Conservation (phyloP, 2,329 filamentous ascomycete species). For the Cladosporium phlei region DNA sequence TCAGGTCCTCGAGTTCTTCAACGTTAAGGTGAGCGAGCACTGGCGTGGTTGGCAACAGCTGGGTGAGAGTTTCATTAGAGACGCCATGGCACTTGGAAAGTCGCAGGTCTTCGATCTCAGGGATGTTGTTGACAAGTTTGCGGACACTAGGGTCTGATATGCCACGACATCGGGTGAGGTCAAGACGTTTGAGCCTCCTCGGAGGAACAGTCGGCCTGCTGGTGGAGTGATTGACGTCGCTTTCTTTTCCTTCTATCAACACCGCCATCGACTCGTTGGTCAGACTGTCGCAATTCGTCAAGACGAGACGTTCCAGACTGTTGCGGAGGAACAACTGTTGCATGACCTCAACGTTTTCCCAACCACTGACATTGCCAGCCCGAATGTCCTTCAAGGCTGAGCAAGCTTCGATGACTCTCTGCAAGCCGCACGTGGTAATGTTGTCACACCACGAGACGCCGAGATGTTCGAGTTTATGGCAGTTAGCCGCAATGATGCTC, state of each 20-base stretch:
- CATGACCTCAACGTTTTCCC: slow-evolving; percentile 69
- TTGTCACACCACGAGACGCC: slow-evolving; percentile 93
- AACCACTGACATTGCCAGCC: slow-evolving; percentile 75
- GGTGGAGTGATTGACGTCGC: slow-evolving; percentile 76
- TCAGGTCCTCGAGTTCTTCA: slow-evolving; percentile 75
- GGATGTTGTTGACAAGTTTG: slow-evolving; percentile 67
- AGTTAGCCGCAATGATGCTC: slow-evolving; percentile 77
- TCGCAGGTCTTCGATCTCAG: slow-evolving; percentile 75
- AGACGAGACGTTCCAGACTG: slow-evolving; percentile 71
- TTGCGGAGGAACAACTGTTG: slow-evolving; percentile 73
- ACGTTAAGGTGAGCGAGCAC: slow-evolving; percentile 80
- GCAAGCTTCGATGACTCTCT: slow-evolving; percentile 68
- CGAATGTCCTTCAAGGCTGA: slow-evolving; percentile 70
- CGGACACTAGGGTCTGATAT: slow-evolving; percentile 71
- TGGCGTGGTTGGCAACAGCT: slow-evolving; percentile 69
- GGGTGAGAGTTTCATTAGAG: slow-evolving; percentile 66
- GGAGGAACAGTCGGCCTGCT: slow-evolving; percentile 70
- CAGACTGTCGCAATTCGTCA: slow-evolving; percentile 75
- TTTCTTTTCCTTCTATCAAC: slow-evolving; percentile 70
- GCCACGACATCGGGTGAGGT: slow-evolving; percentile 71
- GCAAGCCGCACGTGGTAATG: slow-evolving; percentile 72
- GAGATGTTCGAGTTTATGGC: slow-evolving; percentile 73
- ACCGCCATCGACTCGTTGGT: slow-evolving; percentile 67
- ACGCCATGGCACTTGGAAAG: slow-evolving; percentile 72
- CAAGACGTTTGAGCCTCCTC: slow-evolving; percentile 75